Evolutionary conservation across 169 alveolate genomes (phyloP).

Genomic region (Cryptosporidium tyzzeri): DNA sequence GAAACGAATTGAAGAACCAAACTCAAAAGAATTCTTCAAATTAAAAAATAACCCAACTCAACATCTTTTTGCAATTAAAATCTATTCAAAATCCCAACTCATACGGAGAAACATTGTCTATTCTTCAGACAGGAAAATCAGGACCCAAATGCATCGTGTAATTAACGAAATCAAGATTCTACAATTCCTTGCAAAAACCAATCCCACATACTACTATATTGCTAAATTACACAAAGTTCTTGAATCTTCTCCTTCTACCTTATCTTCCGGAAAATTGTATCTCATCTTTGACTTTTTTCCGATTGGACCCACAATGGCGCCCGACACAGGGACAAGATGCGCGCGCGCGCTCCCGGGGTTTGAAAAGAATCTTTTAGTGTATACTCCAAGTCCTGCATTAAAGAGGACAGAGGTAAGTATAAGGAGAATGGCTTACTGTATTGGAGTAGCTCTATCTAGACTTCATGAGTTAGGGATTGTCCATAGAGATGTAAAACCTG

Average conservation of each 20-base stretch:
- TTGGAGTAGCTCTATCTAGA: conserved; percentile 73
- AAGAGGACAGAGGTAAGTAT: conserved; percentile 6
- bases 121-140: conserved; percentile 14
- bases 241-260: conserved; percentile 17
- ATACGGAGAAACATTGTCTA: conserved; percentile 44
- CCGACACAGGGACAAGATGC: not conserved
- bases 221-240: conserved; percentile 49
- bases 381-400: conserved; percentile 12
- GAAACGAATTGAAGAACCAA: not conserved
- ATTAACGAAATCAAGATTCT: conserved; percentile 52
- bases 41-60: not conserved
- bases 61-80: conserved; percentile 33
- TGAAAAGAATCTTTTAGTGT: not conserved
- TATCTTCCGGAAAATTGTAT: conserved; percentile 39
- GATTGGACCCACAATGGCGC: conserved; percentile 59
- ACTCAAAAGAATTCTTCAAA: not conserved
- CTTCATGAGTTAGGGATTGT: conserved; percentile 79
- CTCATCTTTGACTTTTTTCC: conserved; percentile 47
- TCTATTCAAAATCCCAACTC: conserved; percentile 50
- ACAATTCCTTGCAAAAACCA: conserved; percentile 11
- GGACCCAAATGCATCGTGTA: conserved; percentile 63
- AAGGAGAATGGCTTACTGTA: conserved; percentile 28
- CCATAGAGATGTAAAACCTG: conserved; percentile 82
- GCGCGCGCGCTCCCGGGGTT: not conserved
- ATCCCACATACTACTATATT: conserved; percentile 18